A percentile compares a stretch with the other conserved stretches of the same genome.
phyloP scores from a whole-genome alignment of 192 early-diverging fungal genomes.

The Coemansia sp. region DNA sequence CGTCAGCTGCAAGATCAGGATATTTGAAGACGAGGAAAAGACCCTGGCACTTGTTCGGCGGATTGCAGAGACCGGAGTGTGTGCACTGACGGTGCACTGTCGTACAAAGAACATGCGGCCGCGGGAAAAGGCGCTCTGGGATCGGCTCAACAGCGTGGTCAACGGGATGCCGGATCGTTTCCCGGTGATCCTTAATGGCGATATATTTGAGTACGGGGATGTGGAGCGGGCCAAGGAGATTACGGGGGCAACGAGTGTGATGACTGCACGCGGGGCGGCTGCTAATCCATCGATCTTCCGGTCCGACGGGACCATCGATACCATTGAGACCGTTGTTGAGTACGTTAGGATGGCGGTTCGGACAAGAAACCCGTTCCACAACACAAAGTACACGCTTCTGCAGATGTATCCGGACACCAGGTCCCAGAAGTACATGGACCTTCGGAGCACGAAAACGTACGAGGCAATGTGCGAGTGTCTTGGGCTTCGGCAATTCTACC shows the following conservation, averaged over 20 bases:
- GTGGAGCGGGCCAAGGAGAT: conserved; percentile 61
- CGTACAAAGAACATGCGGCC: conserved; percentile 78
- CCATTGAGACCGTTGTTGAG: conserved; percentile 59
- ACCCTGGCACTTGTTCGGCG: conserved; percentile 79
- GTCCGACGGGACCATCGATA: conserved; percentile 59
- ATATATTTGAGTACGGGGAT: conserved; percentile 70
- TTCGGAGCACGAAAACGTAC: conserved; percentile 58
- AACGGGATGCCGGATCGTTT: conserved; percentile 64
- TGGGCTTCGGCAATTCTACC: conserved; percentile 36
- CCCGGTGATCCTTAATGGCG: conserved; percentile 92
- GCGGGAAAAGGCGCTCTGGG: conserved; percentile 81
- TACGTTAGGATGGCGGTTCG: conserved; percentile 71
- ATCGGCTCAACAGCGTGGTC: conserved; percentile 71
- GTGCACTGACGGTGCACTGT: conserved; percentile 88
- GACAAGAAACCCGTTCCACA: conserved; percentile 73
- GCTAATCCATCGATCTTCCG: conserved; percentile 88
- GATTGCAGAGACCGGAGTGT: conserved; percentile 84
- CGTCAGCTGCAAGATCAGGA: conserved; percentile 86
- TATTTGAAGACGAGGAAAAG: conserved; percentile 71
- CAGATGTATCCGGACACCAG: conserved; percentile 78
- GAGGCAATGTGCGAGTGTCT: conserved; percentile 58
- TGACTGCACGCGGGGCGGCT: conserved; percentile 90
- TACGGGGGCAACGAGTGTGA: conserved; percentile 68
- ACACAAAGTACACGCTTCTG: conserved; percentile 90
- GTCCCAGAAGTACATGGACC: conserved; percentile 45